A percentile compares a stretch with the other conserved stretches of the same genome.
phyloP scores from a whole-genome alignment of 2,329 filamentous ascomycete species.

The Beauveria rudraprayagi region DNA sequence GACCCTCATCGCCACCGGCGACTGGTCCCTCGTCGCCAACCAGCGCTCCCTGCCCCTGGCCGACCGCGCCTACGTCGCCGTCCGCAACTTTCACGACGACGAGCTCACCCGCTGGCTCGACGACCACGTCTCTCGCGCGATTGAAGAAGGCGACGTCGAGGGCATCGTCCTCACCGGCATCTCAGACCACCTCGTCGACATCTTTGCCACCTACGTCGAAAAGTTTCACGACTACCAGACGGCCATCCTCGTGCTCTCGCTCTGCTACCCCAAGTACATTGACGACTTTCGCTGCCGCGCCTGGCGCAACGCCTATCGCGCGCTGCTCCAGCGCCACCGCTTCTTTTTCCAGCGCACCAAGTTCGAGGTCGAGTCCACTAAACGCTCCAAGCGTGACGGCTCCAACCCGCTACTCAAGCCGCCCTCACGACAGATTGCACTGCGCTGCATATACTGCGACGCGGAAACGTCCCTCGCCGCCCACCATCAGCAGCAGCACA shows the following conservation, averaged over 20 bases:
- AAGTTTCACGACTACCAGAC: constrained; percentile 74
- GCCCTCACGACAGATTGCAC: constrained; percentile 60
- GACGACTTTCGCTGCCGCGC: constrained; percentile 66
- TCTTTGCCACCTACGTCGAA: constrained; percentile 67
- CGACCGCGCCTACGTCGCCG: constrained; percentile 66
- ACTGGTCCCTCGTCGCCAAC: constrained; percentile 67
- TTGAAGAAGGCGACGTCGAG: constrained; percentile 63
- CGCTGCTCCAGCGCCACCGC: constrained; percentile 64
- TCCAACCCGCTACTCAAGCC: constrained; percentile 50
- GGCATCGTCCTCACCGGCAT: constrained; percentile 73
- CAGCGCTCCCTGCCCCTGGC: constrained; percentile 66
- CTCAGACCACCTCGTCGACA: constrained; percentile 61
- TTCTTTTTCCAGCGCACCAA: constrained; percentile 67
- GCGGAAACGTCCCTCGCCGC: constrained; percentile 45
- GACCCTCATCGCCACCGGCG: constrained; percentile 65
- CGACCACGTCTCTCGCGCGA: constrained; percentile 52
- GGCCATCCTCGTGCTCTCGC: constrained; percentile 64
- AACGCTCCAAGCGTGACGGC: constrained; percentile 57
- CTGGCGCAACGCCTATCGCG: constrained; percentile 65
- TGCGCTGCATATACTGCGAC: constrained; percentile 72
- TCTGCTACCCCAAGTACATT: constrained; percentile 68
- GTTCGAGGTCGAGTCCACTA: constrained; percentile 70
- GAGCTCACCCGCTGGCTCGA: constrained; percentile 60
- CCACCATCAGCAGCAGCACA: constrained; percentile 25
- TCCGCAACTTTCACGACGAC: constrained; percentile 56